Evolutionary conservation across 2,329 filamentous ascomycete genomes (phyloP).

Genomic region (Didymosphaeria variabile): DNA sequence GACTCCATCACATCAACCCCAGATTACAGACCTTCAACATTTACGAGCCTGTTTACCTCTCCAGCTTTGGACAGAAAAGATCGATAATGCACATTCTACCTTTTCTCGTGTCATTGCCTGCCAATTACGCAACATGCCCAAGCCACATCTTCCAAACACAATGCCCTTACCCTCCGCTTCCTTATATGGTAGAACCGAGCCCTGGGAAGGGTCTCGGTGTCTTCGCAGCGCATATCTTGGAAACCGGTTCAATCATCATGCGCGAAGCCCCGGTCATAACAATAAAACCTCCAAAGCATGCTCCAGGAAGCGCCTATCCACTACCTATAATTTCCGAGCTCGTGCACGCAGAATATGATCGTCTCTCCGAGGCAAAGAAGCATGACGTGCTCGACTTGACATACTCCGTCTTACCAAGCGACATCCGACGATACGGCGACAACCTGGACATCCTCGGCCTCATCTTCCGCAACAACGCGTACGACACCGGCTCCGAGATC

Average conservation of each 20-base stretch:
- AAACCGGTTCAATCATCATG: conserved; percentile 51
- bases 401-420: conserved; percentile 29
- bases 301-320: conserved; percentile 37
- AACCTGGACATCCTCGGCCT: conserved; percentile 35
- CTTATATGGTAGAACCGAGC: conserved; percentile 41
- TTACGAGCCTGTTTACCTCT: neutral
- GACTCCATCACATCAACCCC: neutral
- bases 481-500: conserved; percentile 43
- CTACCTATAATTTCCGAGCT: conserved; percentile 32
- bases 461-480: conserved; percentile 49
- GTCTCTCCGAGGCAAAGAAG: conserved; percentile 29
- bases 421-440: conserved; percentile 18
- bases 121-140: conserved; percentile 21
- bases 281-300: conserved; percentile 37
- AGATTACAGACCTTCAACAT: neutral
- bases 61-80: neutral
- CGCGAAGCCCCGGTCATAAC: conserved; percentile 51
- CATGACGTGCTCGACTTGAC: conserved; percentile 39
- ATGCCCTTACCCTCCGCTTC: conserved; percentile 34
- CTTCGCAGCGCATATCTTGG: conserved; percentile 49
- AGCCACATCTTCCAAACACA: conserved; percentile 17
- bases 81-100: neutral
- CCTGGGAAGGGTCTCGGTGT: conserved; percentile 55
- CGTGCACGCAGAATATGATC: conserved; percentile 36
- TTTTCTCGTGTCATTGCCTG: conserved; percentile 3